Conservation (phyloP, 129 eudicot species). For the Lactuca saligna region DNA sequence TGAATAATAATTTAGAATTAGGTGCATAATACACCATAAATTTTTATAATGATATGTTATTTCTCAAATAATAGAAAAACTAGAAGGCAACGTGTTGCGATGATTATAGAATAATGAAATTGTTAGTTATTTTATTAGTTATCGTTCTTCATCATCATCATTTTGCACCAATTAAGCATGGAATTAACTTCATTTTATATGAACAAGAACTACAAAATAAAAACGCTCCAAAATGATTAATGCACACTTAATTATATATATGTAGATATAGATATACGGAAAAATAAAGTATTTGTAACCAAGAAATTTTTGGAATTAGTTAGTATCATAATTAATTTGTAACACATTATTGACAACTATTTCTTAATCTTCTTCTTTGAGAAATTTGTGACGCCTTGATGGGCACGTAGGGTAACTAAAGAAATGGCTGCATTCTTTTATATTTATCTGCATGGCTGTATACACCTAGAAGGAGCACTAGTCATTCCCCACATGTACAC, state of each 20-base stretch:
- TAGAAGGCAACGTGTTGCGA: constrained; percentile 8
- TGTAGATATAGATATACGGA: background rate
- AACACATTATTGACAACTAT: background rate
- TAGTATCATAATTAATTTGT: background rate
- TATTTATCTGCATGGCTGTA: constrained; percentile 45
- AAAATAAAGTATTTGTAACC: background rate
- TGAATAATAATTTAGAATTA: constrained; percentile 12
- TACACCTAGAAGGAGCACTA: constrained; percentile 16
- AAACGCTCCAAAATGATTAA: background rate
- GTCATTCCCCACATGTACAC: background rate
- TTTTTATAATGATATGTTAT: background rate
- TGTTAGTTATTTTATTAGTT: background rate
- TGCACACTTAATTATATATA: too few species aligned
- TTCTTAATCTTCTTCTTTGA: background rate
- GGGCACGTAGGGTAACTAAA: constrained; percentile 51
- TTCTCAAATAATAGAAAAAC: background rate
- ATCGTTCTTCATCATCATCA: background rate
- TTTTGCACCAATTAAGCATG: background rate
- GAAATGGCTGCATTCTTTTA: constrained; percentile 64
- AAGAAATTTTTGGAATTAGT: background rate
- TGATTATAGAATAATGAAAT: constrained; percentile 7
- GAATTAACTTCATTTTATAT: too few species aligned
- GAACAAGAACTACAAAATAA: background rate
- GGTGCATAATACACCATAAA: background rate
- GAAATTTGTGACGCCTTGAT: constrained; percentile 20